phyloP scores from a whole-genome alignment of 371 early-diverging fungal species.

The Mucor mucedo region DNA sequence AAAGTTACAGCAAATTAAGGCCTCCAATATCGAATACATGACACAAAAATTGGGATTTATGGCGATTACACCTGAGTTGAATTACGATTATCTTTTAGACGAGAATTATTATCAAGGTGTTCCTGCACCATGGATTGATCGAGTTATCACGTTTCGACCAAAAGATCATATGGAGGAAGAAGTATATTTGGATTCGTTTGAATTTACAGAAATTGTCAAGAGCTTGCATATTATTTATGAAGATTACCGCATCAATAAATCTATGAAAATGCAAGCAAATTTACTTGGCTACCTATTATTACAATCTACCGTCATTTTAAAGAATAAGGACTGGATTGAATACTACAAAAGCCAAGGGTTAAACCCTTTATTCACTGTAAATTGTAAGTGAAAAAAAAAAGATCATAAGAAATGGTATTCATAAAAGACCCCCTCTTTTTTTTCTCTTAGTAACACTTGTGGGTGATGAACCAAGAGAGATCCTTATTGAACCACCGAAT shows the following conservation, averaged over 20 bases:
- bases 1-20: conserved; percentile 11
- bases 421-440: neutral
- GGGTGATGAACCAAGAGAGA: neutral
- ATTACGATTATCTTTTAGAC: conserved; percentile 17
- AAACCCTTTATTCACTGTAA: conserved; percentile 8
- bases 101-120: conserved; percentile 25
- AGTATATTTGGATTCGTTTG: neutral
- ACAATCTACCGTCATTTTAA: conserved; percentile 46
- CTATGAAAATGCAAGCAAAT: conserved; percentile 29
- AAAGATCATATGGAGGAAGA: neutral
- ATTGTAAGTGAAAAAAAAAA: conserved; percentile 5
- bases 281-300: conserved; percentile 52
- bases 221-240: conserved; percentile 70
- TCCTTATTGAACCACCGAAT: conserved; percentile 14
- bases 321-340: conserved; percentile 50
- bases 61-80: neutral
- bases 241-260: conserved; percentile 59
- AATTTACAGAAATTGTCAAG: conserved; percentile 33
- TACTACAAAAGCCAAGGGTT: conserved; percentile 47
- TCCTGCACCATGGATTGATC: conserved; percentile 25
- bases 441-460: conserved; percentile 6
- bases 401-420: neutral
- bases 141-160: conserved; percentile 11
- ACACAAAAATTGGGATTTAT: conserved; percentile 3
- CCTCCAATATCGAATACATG: conserved; percentile 10